Evolutionary conservation across 2,329 filamentous ascomycete species (phyloP), one percentile per base, ranked within the genome.

Genomic region (Aschersonia sp.): DNA sequence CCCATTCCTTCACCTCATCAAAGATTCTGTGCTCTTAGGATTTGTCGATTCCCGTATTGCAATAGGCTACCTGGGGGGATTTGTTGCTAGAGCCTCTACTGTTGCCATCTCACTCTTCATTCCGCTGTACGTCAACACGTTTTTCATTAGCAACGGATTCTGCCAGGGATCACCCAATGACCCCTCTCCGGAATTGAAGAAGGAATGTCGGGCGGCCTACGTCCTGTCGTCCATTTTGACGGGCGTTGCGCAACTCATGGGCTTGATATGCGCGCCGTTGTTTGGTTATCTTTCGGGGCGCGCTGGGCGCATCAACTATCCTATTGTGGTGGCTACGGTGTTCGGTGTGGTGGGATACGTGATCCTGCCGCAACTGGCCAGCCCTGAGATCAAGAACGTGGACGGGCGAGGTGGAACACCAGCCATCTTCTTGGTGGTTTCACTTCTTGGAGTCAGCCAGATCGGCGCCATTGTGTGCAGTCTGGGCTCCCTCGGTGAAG

Each of bases 401-500:
- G 69, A 79, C 31, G 81, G 80, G 4, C 72, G 83, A 30, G 79
- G 85, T 35, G 86, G 85, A 20, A 78, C 73, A 35, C 74, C 78
- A 0, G 70, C 67, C 9, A 80, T 95, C 12, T 89, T 94, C 59
- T 53, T 89, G 9, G 76, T 91, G 12, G 87, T 89, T 42, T 78
- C 83, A 0, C 67, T 95, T 20, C 79, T 97, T 40, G 92, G 92
- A 10, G 78, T 95, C 59, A 94, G 87, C 58, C 92, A 98, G 65
- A 97, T 98, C 52, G 92, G 91, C 2, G 85, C 89, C 9, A 97
- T 98, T 50, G 92, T 98, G 1, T 96, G 89, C 67, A 94, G 87
- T 53, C 75, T 98, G n/a, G 89, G 86, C 1, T 79, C 92, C 1
- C 74, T 98, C 3, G 88, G 88, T 40, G 80, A 80, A 12, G 89